Evolutionary conservation across 164 flowering plant species (phyloP).

Genomic region (Pachysandra terminalis): DNA sequence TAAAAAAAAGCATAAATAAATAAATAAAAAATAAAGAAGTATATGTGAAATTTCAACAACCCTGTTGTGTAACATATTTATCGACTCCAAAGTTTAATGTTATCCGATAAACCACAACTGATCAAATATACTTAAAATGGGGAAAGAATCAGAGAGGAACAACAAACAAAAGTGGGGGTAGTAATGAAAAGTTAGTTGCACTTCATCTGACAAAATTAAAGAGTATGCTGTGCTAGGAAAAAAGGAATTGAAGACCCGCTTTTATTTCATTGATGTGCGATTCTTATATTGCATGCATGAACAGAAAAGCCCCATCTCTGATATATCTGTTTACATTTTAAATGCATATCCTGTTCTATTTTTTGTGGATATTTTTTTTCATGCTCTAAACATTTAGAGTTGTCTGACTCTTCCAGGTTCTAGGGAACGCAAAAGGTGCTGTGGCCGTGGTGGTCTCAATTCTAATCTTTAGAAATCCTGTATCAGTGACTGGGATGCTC

Average conservation of each 20-base stretch:
- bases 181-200: no score
- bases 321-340: background rate
- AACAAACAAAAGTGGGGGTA: background rate
- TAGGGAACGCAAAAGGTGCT: slow-evolving; percentile 97
- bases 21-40: no score
- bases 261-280: no score
- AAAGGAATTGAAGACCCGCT: background rate
- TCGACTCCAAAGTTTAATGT: no score
- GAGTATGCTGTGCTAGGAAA: background rate
- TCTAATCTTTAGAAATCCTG: slow-evolving; percentile 84
- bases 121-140: background rate
- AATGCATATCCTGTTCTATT: background rate
- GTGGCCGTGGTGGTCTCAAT: slow-evolving; percentile 95
- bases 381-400: background rate
- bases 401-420: slow-evolving; percentile 54
- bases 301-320: background rate
- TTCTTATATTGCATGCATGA: background rate
- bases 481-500: slow-evolving; percentile 94
- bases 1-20: no score
- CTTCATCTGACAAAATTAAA: no score
- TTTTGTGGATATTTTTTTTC: background rate
- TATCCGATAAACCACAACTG: no score
- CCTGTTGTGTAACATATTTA: no score
- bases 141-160: background rate
- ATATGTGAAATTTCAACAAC: no score